Evolutionary conservation across 73 alveolate genomes (phyloP).

Genomic region (Paramecium tetraurelia): DNA sequence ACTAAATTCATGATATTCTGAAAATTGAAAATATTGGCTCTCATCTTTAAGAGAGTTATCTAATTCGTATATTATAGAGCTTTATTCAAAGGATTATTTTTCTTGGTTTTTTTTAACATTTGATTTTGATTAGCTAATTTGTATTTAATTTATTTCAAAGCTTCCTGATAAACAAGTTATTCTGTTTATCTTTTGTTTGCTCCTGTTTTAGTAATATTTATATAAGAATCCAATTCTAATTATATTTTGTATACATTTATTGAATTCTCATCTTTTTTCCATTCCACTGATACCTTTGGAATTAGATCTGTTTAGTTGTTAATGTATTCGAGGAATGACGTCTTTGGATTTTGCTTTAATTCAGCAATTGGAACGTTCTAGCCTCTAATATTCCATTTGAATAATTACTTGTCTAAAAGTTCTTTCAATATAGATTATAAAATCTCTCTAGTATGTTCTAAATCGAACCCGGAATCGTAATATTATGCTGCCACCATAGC

Average conservation of each 20-base stretch:
- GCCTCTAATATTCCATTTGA: not conserved
- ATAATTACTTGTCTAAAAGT: not conserved
- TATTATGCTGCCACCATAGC: not conserved
- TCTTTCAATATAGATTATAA: not conserved
- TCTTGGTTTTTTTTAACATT: not conserved
- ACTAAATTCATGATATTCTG: not conserved
- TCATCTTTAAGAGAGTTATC: not conserved
- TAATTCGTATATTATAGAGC: not conserved
- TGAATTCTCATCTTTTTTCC: not conserved
- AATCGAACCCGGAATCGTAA: not conserved
- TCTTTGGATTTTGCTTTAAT: not conserved
- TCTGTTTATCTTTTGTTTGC: not conserved
- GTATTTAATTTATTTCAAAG: not conserved
- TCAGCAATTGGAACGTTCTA: not conserved
- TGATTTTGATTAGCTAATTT: not conserved
- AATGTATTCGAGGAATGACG: not conserved
- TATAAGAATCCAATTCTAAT: not conserved
- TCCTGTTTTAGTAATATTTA: not conserved
- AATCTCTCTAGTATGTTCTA: not conserved
- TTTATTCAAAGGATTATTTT: not conserved
- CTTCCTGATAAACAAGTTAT: not conserved
- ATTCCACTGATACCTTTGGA: not conserved
- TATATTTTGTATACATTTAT: not conserved
- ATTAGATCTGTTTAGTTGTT: not conserved
- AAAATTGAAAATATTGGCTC: not conserved